Evolutionary conservation across 495 filamentous ascomycete genomes (phyloP), one percentile per base, ranked within the genome.

Genomic region (Tuber calosporum): DNA sequence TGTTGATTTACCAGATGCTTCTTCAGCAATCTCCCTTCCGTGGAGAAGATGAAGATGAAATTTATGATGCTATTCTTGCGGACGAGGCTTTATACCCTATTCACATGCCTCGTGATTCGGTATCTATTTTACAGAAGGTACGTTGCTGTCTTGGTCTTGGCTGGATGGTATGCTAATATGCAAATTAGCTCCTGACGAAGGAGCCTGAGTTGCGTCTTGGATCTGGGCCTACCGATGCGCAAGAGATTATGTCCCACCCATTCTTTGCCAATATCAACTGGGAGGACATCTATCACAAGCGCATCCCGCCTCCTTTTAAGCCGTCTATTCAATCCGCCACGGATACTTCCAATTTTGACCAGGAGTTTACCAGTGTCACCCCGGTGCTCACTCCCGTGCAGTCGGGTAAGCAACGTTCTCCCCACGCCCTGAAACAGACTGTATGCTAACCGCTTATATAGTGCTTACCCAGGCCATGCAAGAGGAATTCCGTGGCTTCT

Each of bases 1-100:
- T 99, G 43, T 86, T 99, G 74, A 99, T 99, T 76, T 99, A 99
- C 83, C 95, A 99, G 85, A 99, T 99, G 95, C 90, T 99, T 66
- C 89, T 99, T 58, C 95, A 99, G 81, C 95, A 99, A 82, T 97
- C 94, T 37, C 95, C 95, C 4, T 99, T 99, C 91, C 91, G 95
- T 81, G 95, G 95, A 80, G 95, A 99, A 82, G 95, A 99, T 81
- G 95, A 99, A 82, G 95, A 99, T 83, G 95, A 99, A 84, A 99
- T 99, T 75, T 99, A 99, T 87, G 95, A 99, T 80, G 94, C 95
- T 66, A 98, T 99, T 83, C 90, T 99, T 72, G 93, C 96, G 1
- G 95, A 99, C 80, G 95, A 99, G 83, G 93, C 96, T 45, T 87
- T 99, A 8, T 99, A 99, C 81, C 95, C 95, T 19, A 98, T 99